phyloP scores from a whole-genome alignment of 805 yeast genomes.

The Sugiyamaella qingdaonensis region DNA sequence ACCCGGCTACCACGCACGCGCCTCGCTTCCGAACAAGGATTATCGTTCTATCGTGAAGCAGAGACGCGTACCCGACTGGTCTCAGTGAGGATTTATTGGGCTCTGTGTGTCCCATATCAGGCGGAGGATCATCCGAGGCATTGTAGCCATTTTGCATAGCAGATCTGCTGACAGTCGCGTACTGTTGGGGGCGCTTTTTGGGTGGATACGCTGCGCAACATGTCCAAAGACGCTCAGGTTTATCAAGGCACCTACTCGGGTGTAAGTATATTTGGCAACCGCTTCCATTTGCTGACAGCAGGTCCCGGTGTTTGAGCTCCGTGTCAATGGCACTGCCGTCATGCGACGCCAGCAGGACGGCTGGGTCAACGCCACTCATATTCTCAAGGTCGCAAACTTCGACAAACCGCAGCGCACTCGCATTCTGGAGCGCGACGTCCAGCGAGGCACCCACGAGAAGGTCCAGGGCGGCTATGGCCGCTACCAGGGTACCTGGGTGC shows the following conservation, averaged over 20 bases:
- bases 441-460: slow-evolving; percentile 82
- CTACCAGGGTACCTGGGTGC: slow-evolving; percentile 97
- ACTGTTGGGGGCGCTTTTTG: not conserved
- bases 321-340: slow-evolving; percentile 64
- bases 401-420: slow-evolving; percentile 93
- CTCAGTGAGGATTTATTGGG: too few species aligned
- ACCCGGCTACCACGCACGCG: slow-evolving; percentile 4
- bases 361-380: slow-evolving; percentile 97
- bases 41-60: not conserved
- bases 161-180: too few species aligned
- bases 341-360: slow-evolving; percentile 90
- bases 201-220: not conserved
- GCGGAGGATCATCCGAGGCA: not conserved
- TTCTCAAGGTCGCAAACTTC: slow-evolving; percentile 86
- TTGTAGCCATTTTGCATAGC: not conserved
- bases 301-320: slow-evolving; percentile 47
- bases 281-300: slow-evolving; percentile 7
- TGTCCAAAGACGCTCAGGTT: slow-evolving; percentile 23
- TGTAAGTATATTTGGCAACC: slow-evolving; percentile 22
- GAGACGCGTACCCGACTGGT: slow-evolving; percentile 1
- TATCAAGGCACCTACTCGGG: slow-evolving; percentile 44
- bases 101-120: too few species aligned
- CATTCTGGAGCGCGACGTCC: slow-evolving; percentile 90
- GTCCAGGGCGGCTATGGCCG: slow-evolving; percentile 97
- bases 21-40: slow-evolving; percentile 3